phyloP scores from a whole-genome alignment of 1,284 basidiomycete genomes.

The Leccinum pallidistipes region DNA sequence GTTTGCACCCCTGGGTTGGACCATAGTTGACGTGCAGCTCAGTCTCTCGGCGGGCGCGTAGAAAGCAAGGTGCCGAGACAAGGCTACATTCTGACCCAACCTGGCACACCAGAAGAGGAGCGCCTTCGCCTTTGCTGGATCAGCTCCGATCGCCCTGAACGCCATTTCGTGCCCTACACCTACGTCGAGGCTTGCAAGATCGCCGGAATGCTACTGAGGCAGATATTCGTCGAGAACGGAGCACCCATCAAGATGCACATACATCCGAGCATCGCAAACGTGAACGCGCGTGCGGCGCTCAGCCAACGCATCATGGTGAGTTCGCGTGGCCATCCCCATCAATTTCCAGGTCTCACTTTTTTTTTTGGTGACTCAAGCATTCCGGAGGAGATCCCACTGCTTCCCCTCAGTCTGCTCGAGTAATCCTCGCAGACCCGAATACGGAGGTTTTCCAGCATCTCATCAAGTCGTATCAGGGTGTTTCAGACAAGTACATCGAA shows the following conservation, averaged over 20 bases:
- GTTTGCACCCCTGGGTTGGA: neutral
- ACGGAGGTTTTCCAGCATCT: conserved; percentile 70
- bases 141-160: conserved; percentile 61
- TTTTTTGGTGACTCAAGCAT: conserved; percentile 45
- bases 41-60: conserved; percentile 73
- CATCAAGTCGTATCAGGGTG: conserved; percentile 64
- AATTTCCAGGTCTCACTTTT: neutral
- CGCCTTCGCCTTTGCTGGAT: conserved; percentile 71
- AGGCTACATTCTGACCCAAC: conserved; percentile 71
- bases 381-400: conserved; percentile 74
- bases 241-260: conserved; percentile 71
- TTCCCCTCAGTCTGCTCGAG: conserved; percentile 61
- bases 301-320: conserved; percentile 67
- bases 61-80: conserved; percentile 72
- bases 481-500: conserved; percentile 70
- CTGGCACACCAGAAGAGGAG: conserved; percentile 64
- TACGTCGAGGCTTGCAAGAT: conserved; percentile 78
- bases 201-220: conserved; percentile 65
- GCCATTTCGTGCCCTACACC: conserved; percentile 75
- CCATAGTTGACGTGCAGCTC: conserved; percentile 12
- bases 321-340: conserved; percentile 10
- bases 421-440: conserved; percentile 75
- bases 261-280: conserved; percentile 72
- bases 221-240: conserved; percentile 68
- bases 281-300: conserved; percentile 59